phyloP scores from a whole-genome alignment of 148 eudicot species.

The Cornus kousa region DNA sequence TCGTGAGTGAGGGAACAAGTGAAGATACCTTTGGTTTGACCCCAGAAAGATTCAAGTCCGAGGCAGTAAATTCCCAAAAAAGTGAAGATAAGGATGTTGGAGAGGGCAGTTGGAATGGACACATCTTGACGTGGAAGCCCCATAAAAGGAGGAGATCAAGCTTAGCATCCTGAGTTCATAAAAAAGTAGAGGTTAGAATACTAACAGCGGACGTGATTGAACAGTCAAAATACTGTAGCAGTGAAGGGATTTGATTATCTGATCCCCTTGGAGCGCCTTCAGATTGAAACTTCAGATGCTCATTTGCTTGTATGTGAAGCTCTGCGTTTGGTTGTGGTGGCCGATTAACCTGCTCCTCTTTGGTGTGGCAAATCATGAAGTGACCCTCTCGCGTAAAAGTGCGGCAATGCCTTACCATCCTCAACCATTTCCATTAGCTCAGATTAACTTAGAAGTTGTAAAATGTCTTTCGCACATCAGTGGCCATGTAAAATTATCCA shows the following conservation, averaged over 20 bases:
- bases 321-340: neutral
- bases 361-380: neutral
- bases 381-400: neutral
- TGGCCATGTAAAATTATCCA: conserved; percentile 1
- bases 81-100: conserved; percentile 29
- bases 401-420: neutral
- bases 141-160: conserved; percentile 86
- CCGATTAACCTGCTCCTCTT: neutral
- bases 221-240: neutral
- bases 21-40: conserved; percentile 38
- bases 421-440: conserved; percentile 4
- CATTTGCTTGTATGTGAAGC: neutral
- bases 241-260: too few relatives aligned
- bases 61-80: conserved; percentile 28
- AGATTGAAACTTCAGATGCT: conserved; percentile 3
- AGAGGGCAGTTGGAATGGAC: conserved; percentile 38
- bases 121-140: conserved; percentile 58
- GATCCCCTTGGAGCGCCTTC: neutral
- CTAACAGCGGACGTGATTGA: conserved; percentile 9
- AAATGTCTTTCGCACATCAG: neutral
- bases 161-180: conserved; percentile 32
- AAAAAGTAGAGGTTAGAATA: conserved; percentile 30
- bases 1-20: conserved; percentile 54
- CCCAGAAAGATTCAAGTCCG: conserved; percentile 38
- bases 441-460: neutral